Evolutionary conservation across 2,329 filamentous ascomycete genomes (phyloP).

Genomic region (Trichoderma sp.): DNA sequence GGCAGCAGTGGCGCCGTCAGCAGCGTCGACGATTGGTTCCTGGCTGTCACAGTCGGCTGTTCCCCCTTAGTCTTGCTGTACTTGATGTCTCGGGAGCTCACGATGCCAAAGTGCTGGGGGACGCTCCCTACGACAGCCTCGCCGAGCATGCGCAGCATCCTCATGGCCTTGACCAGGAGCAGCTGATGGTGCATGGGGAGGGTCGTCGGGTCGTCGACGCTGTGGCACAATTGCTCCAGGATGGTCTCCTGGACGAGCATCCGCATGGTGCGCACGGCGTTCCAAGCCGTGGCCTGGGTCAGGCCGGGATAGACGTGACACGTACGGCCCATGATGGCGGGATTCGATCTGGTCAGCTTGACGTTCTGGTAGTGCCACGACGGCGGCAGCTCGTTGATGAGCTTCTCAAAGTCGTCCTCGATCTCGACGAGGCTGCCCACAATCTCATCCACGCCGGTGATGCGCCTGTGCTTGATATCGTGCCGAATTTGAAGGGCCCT

Average conservation of each 20-base stretch:
- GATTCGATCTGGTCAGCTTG: conserved; percentile 44
- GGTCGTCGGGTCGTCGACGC: conserved; percentile 36
- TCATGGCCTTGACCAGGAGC: conserved; percentile 43
- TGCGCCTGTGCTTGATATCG: conserved; percentile 46
- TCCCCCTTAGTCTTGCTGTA: conserved; percentile 31
- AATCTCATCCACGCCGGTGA: conserved; percentile 43
- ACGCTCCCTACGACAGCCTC: conserved; percentile 50
- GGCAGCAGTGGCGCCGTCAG: conserved; percentile 33
- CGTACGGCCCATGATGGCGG: conserved; percentile 45
- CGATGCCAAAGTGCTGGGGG: conserved; percentile 54
- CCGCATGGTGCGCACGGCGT: conserved; percentile 49
- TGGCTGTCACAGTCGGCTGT: conserved; percentile 36
- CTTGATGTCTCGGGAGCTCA: conserved; percentile 45
- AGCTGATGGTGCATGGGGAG: conserved; percentile 40
- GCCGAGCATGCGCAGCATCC: conserved; percentile 45
- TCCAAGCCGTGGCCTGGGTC: conserved; percentile 52
- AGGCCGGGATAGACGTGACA: conserved; percentile 53
- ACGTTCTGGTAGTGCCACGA: conserved; percentile 49
- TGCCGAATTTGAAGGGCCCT: conserved; percentile 51
- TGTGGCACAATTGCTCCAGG: conserved; percentile 46
- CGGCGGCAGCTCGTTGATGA: conserved; percentile 45
- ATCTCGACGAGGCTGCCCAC: conserved; percentile 44
- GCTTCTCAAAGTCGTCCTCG: conserved; percentile 48
- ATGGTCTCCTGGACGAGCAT: conserved; percentile 54
- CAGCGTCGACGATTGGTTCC: conserved; percentile 37